A percentile compares a stretch with the other conserved stretches of the same genome.
phyloP scores from a whole-genome alignment of 2,329 filamentous ascomycete genomes.

The Didymellaceae sp. region DNA sequence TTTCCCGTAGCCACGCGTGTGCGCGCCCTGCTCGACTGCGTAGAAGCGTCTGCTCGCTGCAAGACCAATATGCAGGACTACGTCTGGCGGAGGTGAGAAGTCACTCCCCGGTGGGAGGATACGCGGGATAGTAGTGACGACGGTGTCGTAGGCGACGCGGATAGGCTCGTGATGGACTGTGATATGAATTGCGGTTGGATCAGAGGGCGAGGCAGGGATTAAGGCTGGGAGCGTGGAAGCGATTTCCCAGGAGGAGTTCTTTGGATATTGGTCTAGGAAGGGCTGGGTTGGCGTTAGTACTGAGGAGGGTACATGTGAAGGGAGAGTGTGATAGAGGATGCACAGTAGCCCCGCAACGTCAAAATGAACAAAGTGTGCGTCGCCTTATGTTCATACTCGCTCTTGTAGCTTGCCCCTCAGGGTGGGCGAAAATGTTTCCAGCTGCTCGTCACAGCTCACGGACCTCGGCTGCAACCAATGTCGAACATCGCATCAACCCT shows the following conservation, averaged over 20 bases:
- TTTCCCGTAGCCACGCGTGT: constrained; percentile 36
- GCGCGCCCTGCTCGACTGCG: constrained; percentile 43
- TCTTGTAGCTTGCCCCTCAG: too few species aligned
- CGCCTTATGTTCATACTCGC: too few species aligned
- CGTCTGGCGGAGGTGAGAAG: constrained; percentile 32
- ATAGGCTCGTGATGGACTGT: constrained; percentile 42
- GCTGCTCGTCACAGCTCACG: not conserved
- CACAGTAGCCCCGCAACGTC: too few species aligned
- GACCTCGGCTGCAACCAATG: not conserved
- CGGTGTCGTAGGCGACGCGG: constrained; percentile 45
- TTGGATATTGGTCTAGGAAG: constrained; percentile 40
- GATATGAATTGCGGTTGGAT: constrained; percentile 44
- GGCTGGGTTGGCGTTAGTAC: constrained; percentile 31
- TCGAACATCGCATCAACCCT: not conserved
- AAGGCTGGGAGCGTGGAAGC: constrained; percentile 45
- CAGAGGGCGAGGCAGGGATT: constrained; percentile 32
- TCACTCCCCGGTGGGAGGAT: constrained; percentile 35
- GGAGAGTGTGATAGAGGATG: too few species aligned
- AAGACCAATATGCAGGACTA: constrained; percentile 49
- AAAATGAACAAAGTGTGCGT: too few species aligned
- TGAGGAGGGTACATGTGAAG: not conserved
- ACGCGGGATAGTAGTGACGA: constrained; percentile 34
- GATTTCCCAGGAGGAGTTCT: constrained; percentile 49
- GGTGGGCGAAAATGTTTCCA: too few species aligned
- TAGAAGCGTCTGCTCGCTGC: constrained; percentile 45